Conservation (phyloP, 2,329 filamentous ascomycete species). For the Didymosphaeria variabile region DNA sequence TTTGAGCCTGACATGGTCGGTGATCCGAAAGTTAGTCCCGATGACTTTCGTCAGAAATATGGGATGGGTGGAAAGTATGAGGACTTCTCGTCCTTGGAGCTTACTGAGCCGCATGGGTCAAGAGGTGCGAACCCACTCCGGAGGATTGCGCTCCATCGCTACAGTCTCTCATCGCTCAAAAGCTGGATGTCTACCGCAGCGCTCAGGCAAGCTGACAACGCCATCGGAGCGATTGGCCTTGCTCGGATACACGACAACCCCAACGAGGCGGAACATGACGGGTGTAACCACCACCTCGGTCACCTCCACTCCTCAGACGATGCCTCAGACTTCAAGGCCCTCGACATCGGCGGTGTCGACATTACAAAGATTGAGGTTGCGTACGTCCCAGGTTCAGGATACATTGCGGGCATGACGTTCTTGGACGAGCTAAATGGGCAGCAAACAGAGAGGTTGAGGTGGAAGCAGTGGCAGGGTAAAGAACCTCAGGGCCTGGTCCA, state of each 20-base stretch:
- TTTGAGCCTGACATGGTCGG: constrained; percentile 39
- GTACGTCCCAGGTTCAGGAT: constrained; percentile 34
- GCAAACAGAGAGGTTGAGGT: constrained; percentile 27
- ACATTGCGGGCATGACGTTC: constrained; percentile 36
- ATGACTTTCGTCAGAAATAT: constrained; percentile 25
- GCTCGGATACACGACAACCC: constrained; percentile 26
- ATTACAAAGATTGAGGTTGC: constrained; percentile 38
- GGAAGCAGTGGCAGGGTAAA: constrained; percentile 37
- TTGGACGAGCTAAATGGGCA: constrained; percentile 30
- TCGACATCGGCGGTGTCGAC: constrained; percentile 32
- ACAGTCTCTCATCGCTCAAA: constrained; percentile 26
- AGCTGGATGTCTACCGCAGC: constrained; percentile 22
- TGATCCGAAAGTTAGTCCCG: constrained; percentile 29
- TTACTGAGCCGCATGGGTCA: constrained; percentile 28
- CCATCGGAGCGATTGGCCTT: constrained; percentile 35
- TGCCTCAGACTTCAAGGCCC: constrained; percentile 23
- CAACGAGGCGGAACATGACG: constrained; percentile 21
- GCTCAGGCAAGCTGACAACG: constrained; percentile 29
- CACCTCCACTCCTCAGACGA: constrained; percentile 23
- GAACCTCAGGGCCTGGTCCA: constrained; percentile 30
- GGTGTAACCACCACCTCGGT: constrained; percentile 33
- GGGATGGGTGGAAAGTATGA: constrained; percentile 30
- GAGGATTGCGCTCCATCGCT: constrained; percentile 35
- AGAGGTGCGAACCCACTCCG: constrained; percentile 28
- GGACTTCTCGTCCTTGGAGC: constrained; percentile 38